phyloP scores from a whole-genome alignment of 176 grass and related monocot species.

The Tillandsia fasciculata region DNA sequence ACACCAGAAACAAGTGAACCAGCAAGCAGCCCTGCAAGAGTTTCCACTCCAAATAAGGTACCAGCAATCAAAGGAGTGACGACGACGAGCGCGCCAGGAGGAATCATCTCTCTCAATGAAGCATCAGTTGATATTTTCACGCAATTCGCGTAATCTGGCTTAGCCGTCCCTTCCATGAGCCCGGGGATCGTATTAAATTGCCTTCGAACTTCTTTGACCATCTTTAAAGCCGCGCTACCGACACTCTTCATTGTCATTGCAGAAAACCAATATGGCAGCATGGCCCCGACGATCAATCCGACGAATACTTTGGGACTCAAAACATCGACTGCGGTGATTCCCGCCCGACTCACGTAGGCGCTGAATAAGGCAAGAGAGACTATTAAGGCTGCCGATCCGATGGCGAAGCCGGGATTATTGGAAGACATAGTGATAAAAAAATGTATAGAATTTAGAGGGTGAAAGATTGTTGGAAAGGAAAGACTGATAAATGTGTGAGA shows the following conservation, averaged over 20 bases:
- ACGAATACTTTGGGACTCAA: constrained; percentile 54
- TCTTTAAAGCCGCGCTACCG: constrained; percentile 59
- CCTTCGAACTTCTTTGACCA: constrained; percentile 72
- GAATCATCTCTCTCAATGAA: constrained; percentile 65
- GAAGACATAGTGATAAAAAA: neutral
- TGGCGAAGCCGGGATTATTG: constrained; percentile 48
- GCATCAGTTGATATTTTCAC: constrained; percentile 86
- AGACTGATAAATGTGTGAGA: no score
- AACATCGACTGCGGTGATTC: constrained; percentile 37
- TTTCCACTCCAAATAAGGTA: constrained; percentile 59
- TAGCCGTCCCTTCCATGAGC: constrained; percentile 45
- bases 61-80: constrained; percentile 50
- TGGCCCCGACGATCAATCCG: constrained; percentile 59
- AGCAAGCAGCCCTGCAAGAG: constrained; percentile 68
- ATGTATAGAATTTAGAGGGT: neutral
- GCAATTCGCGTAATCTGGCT: constrained; percentile 74
- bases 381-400: constrained; percentile 71
- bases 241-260: constrained; percentile 83
- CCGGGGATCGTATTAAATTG: constrained; percentile 63
- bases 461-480: neutral
- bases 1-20: constrained; percentile 74
- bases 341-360: constrained; percentile 64
- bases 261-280: constrained; percentile 93
- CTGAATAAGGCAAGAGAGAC: constrained; percentile 75
- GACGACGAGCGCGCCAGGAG: constrained; percentile 68